Conservation (phyloP, 2,329 filamentous ascomycete species). For the Pseudogymnoascus sp. region DNA sequence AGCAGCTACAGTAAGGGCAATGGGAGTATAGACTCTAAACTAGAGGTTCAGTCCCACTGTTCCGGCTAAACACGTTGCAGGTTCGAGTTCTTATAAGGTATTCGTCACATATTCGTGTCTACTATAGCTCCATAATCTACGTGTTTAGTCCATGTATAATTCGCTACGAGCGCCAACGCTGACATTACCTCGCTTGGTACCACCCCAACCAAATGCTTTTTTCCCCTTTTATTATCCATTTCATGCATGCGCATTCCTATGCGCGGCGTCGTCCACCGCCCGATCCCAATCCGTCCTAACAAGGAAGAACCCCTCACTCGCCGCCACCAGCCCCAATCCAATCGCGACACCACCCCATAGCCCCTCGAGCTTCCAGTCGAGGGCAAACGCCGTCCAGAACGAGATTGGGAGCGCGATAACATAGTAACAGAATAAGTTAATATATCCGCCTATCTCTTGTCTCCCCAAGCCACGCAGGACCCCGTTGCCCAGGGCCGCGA, state of each 20-base stretch:
- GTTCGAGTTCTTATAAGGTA: not conserved
- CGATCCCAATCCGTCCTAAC: constrained; percentile 46
- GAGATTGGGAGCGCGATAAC: constrained; percentile 75
- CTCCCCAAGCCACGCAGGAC: constrained; percentile 79
- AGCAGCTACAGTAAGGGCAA: not conserved
- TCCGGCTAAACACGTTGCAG: not conserved
- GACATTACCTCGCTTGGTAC: not conserved
- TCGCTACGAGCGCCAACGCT: not conserved
- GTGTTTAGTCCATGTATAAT: not conserved
- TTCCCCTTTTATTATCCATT: not conserved
- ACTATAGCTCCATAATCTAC: not conserved
- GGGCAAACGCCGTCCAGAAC: constrained; percentile 66
- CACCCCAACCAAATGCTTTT: not conserved
- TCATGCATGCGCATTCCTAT: constrained; percentile 40
- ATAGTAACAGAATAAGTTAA: constrained; percentile 83
- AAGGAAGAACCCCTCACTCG: constrained; percentile 49
- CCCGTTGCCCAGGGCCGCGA: constrained; percentile 73
- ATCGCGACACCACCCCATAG: constrained; percentile 74
- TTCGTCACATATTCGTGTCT: not conserved
- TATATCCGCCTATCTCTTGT: constrained; percentile 83
- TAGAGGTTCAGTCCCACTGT: not conserved
- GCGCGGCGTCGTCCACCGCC: constrained; percentile 52
- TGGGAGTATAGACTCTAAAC: not conserved
- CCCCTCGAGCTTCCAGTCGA: constrained; percentile 68
- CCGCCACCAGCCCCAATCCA: constrained; percentile 42